Evolutionary conservation across 169 alveolate species (phyloP).

Genomic region (Babesia ovis): DNA sequence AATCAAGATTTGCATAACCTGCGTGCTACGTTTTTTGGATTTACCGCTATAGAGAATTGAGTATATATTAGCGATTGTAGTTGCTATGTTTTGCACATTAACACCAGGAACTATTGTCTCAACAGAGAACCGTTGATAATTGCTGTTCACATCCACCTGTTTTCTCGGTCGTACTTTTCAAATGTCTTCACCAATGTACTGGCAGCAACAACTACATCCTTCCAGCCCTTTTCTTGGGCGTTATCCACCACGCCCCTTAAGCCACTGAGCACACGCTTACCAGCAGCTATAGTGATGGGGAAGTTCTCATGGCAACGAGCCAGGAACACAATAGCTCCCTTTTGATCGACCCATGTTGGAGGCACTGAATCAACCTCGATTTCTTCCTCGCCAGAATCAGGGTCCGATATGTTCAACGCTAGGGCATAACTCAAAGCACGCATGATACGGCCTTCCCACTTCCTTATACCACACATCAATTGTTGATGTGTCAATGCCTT

Average conservation of each 20-base stretch:
- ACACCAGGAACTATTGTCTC: too few species aligned
- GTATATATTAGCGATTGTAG: too few species aligned
- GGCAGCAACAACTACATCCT: slow-evolving; percentile 62
- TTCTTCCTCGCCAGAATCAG: neutral
- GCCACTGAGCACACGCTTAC: slow-evolving; percentile 36
- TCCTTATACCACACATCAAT: slow-evolving; percentile 44
- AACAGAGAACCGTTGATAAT: too few species aligned
- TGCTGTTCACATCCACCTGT: slow-evolving; percentile 51
- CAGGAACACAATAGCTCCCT: slow-evolving; percentile 56
- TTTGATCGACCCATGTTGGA: slow-evolving; percentile 59
- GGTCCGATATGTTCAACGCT: slow-evolving; percentile 21
- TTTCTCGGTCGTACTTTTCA: slow-evolving; percentile 50
- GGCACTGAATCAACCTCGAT: neutral
- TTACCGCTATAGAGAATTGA: too few species aligned
- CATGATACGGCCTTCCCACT: slow-evolving; percentile 61
- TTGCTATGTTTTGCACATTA: too few species aligned
- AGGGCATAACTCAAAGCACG: slow-evolving; percentile 40
- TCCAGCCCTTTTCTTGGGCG: slow-evolving; percentile 57
- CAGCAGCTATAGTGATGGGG: slow-evolving; percentile 44
- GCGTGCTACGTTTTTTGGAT: too few species aligned
- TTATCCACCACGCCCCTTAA: slow-evolving; percentile 30
- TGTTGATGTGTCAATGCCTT: slow-evolving; percentile 55
- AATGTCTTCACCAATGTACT: slow-evolving; percentile 55
- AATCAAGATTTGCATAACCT: too few species aligned
- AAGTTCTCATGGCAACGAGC: slow-evolving; percentile 50